A percentile compares a stretch with the other conserved stretches of the same genome.
Evolutionary conservation across 352 stramenopile species (phyloP).

Genomic region (Globisporangium uncinulatum): DNA sequence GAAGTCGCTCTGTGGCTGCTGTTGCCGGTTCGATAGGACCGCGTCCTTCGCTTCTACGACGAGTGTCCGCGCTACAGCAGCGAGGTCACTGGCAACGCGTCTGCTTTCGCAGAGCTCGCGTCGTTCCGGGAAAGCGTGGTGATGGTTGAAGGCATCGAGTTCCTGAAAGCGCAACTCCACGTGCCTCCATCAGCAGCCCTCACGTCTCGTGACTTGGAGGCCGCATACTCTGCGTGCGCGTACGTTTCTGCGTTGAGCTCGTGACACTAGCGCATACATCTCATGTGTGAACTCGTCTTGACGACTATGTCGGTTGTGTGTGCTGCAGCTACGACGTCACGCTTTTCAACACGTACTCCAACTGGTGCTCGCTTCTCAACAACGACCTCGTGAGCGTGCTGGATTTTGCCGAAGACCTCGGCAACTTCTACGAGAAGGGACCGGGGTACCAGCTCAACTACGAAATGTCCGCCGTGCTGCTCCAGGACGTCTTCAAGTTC

Average conservation of each 20-base stretch:
- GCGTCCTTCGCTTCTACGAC: constrained; percentile 57
- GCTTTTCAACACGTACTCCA: constrained; percentile 27
- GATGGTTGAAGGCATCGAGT: constrained; percentile 17
- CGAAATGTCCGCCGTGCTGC: constrained; percentile 36
- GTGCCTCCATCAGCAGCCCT: constrained; percentile 12
- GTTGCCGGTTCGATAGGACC: constrained; percentile 20
- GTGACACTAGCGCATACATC: neutral
- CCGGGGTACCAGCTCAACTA: constrained; percentile 45
- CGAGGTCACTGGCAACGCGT: constrained; percentile 39
- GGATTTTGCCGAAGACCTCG: constrained; percentile 41
- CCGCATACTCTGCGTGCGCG: constrained; percentile 38
- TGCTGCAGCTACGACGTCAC: constrained; percentile 39
- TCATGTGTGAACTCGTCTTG: no score
- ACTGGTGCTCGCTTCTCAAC: constrained; percentile 49
- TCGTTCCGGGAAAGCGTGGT: constrained; percentile 23
- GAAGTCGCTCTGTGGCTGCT: neutral
- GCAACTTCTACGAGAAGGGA: constrained; percentile 44
- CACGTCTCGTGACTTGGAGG: constrained; percentile 23
- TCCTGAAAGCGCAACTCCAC: constrained; percentile 8
- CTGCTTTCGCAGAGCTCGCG: constrained; percentile 20
- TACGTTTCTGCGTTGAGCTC: constrained; percentile 13
- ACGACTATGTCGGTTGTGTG: neutral
- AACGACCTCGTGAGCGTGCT: constrained; percentile 12
- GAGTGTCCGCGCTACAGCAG: constrained; percentile 43
- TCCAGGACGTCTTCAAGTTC: constrained; percentile 28